These are phyloP conservation scores for Musa itinerans DNA, from an alignment of 176 grass and related monocot genomes.

Conservation along the genomic window DNA sequence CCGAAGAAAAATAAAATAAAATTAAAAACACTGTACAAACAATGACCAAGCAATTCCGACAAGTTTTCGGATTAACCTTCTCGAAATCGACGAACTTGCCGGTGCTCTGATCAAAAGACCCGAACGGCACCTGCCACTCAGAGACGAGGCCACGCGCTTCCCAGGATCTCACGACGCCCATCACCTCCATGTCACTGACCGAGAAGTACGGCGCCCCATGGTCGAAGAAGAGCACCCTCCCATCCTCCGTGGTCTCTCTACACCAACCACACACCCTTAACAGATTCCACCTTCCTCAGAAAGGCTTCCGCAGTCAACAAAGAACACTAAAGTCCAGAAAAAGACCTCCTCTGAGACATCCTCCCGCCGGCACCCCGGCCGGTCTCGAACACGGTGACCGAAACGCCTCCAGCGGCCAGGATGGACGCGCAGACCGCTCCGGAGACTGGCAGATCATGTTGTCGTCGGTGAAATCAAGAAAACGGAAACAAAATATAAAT, in stretches of 20 bases:
- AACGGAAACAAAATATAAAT: not conserved
- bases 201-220: conserved; percentile 84
- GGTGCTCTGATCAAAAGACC: conserved; percentile 37
- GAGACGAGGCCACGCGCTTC: conserved; percentile 57
- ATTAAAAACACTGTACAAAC: not conserved
- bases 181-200: conserved; percentile 54
- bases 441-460: conserved; percentile 38
- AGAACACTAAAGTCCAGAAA: not conserved
- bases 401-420: conserved; percentile 52
- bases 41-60: not conserved
- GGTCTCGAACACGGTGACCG: conserved; percentile 75
- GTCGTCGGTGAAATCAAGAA: not conserved
- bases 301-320: not conserved
- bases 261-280: conserved; percentile 3
- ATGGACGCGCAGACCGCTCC: conserved; percentile 90
- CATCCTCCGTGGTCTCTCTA: conserved; percentile 63
- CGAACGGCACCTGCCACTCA: conserved; percentile 68
- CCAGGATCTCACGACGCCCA: conserved; percentile 47
- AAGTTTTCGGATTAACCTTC: conserved; percentile 29
- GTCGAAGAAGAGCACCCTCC: conserved; percentile 68
- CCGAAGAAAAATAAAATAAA: not conserved
- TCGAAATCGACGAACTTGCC: conserved; percentile 54
- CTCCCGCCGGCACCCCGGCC: conserved; percentile 76
- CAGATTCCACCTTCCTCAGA: not conserved
- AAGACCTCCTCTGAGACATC: conserved; percentile 86